phyloP scores from a whole-genome alignment of 495 filamentous ascomycete genomes.

The Neurospora intermedia region DNA sequence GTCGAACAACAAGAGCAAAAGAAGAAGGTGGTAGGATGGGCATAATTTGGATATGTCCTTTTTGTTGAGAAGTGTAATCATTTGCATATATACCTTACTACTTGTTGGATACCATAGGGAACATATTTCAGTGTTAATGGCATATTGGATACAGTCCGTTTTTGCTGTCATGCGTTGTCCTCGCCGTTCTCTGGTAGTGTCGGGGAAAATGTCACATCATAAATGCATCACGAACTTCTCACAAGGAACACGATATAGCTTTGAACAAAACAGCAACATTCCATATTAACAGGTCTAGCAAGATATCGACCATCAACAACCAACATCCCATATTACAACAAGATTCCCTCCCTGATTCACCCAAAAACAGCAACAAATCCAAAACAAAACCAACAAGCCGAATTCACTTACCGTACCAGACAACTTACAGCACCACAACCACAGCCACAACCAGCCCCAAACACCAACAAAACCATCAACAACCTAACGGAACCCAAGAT shows the following conservation, averaged over 20 bases:
- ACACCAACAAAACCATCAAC: background rate
- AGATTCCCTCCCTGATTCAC: accelerated
- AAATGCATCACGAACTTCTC: background rate
- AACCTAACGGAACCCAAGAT: background rate
- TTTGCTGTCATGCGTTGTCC: background rate
- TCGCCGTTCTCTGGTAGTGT: background rate
- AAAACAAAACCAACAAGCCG: background rate
- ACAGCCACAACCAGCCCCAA: background rate
- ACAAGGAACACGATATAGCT: too few relatives aligned
- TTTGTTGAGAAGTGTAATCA: background rate
- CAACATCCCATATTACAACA: background rate
- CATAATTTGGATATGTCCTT: background rate
- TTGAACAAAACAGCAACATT: background rate
- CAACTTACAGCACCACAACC: background rate
- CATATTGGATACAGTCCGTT: background rate
- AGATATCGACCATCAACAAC: background rate
- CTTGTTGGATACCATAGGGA: background rate
- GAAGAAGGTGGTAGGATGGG: background rate
- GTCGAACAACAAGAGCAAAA: background rate
- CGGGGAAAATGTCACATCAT: background rate
- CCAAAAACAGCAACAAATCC: background rate
- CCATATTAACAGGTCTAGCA: background rate
- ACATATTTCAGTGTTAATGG: background rate
- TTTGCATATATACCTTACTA: background rate
- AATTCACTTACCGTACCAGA: background rate